Conservation (phyloP, 2,329 filamentous ascomycete species). For the Calonectria pauciramosa region DNA sequence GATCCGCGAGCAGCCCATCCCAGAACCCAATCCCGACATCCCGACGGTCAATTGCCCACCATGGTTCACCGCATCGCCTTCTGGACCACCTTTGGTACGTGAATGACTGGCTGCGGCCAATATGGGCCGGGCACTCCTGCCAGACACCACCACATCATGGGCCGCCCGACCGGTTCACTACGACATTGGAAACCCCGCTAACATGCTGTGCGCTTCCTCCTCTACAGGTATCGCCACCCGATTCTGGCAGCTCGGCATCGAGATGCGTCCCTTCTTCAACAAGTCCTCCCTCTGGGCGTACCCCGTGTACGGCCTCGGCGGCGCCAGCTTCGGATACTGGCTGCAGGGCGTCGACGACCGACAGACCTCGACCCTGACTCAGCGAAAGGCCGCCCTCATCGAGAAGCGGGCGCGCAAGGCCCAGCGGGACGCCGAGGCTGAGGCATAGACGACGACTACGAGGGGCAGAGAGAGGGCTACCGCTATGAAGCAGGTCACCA, state of each 20-base stretch:
- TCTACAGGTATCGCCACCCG: constrained; percentile 86
- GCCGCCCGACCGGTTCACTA: neutral
- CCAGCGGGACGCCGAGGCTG: constrained; percentile 50
- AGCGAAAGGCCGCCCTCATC: constrained; percentile 84
- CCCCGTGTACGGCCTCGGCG: constrained; percentile 87
- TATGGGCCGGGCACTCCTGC: constrained; percentile 32
- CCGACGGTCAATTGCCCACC: constrained; percentile 51
- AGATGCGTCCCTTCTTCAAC: constrained; percentile 96
- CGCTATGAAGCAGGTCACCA: constrained; percentile 7
- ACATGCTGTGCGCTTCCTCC: constrained; percentile 17
- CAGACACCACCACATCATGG: neutral
- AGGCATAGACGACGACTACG: constrained; percentile 46
- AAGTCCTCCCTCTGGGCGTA: constrained; percentile 89
- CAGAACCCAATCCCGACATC: constrained; percentile 27
- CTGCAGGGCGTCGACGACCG: constrained; percentile 89
- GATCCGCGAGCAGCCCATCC: constrained; percentile 33
- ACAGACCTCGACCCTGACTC: constrained; percentile 81
- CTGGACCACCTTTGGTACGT: constrained; percentile 90
- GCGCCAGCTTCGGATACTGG: constrained; percentile 97
- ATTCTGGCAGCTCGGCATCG: constrained; percentile 97
- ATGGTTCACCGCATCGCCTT: constrained; percentile 80
- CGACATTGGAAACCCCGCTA: constrained; percentile 4
- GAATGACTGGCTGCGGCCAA: constrained; percentile 26
- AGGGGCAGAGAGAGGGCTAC: constrained; percentile 13
- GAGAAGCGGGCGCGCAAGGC: constrained; percentile 87